A percentile compares a stretch with the other conserved stretches of the same genome.
Evolutionary conservation across 169 alveolate species (phyloP).

Genomic region (Babesia gibsoni): DNA sequence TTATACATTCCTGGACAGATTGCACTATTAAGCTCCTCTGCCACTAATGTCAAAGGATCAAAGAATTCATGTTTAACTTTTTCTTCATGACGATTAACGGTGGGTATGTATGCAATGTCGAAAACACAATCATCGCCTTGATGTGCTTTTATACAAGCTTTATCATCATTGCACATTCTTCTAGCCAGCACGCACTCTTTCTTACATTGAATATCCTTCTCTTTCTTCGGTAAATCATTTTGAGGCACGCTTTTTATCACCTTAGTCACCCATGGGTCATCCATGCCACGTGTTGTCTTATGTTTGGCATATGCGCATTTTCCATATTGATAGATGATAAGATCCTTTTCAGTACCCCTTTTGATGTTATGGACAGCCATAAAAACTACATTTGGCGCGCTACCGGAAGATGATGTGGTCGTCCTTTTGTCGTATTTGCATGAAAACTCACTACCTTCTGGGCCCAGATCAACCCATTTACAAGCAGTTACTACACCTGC

Average conservation of each 20-base stretch:
- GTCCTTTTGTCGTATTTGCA: constrained; percentile 10
- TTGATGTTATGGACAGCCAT: neutral
- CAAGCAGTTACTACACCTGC: neutral
- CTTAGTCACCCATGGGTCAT: neutral
- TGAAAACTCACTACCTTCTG: neutral
- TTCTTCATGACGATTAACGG: too few relatives aligned
- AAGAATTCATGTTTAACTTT: neutral
- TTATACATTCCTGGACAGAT: constrained; percentile 18
- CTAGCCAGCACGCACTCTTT: neutral
- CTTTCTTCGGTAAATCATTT: neutral
- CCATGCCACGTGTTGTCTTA: neutral
- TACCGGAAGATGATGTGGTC: neutral
- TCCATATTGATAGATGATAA: neutral
- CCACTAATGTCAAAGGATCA: neutral
- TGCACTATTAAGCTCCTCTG: neutral
- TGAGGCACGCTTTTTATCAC: neutral
- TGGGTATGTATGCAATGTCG: too few relatives aligned
- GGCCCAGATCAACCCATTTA: neutral
- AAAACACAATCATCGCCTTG: neutral
- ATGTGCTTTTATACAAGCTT: neutral
- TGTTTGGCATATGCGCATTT: constrained; percentile 4
- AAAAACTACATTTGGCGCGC: constrained; percentile 10
- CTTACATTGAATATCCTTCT: neutral
- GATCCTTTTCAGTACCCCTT: neutral
- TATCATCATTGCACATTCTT: neutral